A percentile compares a stretch with the other conserved stretches of the same genome.
phyloP scores from a whole-genome alignment of 2,329 filamentous ascomycete genomes.

The Colletotrichum tamarilloi region DNA sequence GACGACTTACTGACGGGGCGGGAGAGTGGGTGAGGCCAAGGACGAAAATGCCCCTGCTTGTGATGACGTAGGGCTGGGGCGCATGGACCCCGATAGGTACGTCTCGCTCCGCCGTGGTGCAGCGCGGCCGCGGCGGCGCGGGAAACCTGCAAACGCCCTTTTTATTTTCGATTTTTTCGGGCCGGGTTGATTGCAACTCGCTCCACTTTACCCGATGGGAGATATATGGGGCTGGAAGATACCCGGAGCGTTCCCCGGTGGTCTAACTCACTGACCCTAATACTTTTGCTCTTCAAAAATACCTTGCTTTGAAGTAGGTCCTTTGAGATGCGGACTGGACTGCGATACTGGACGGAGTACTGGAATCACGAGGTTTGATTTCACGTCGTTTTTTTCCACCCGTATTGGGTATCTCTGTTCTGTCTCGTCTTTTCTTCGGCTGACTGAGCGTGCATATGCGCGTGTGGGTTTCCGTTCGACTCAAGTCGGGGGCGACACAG shows the following conservation, averaged over 20 bases:
- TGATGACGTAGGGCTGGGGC: conserved; percentile 20
- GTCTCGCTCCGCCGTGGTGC: background rate
- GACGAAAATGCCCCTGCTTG: background rate
- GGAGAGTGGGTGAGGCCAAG: background rate
- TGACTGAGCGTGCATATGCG: background rate
- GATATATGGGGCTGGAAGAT: background rate
- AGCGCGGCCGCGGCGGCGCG: too few relatives aligned
- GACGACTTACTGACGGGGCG: background rate
- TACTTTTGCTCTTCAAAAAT: too few relatives aligned
- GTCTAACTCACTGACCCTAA: background rate
- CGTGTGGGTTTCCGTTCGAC: background rate
- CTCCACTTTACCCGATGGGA: background rate
- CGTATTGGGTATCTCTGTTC: too few relatives aligned
- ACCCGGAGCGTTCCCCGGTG: background rate
- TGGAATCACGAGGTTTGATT: background rate
- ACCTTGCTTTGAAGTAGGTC: too few relatives aligned
- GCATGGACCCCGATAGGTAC: background rate
- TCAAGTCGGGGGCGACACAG: conserved; percentile 8
- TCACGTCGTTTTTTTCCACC: background rate
- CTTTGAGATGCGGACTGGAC: too few relatives aligned
- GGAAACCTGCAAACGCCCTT: background rate
- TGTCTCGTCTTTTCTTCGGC: background rate
- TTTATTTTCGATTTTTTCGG: background rate
- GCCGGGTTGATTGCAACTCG: background rate
- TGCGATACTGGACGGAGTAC: too few relatives aligned